Conservation (phyloP, 768 basidiomycete species). For the Tylopilus rubrobrunneus region DNA sequence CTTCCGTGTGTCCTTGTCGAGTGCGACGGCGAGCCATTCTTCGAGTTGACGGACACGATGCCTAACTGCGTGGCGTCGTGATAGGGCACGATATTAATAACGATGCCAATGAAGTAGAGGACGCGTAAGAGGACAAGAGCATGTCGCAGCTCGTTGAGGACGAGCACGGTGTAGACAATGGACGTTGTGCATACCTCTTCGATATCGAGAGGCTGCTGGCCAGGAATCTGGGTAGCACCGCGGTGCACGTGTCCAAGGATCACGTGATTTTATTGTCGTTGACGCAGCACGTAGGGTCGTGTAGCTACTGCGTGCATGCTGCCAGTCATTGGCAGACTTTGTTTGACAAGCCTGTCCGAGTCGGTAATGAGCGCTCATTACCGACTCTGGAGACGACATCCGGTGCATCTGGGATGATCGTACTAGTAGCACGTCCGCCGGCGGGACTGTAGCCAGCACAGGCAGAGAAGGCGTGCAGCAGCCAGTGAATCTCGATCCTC, state of each 20-base stretch:
- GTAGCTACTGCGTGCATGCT: too few relatives aligned
- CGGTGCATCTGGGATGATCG: conserved; percentile 88
- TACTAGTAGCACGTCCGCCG: conserved; percentile 33
- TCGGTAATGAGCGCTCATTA: too few relatives aligned
- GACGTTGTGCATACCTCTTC: conserved; percentile 52
- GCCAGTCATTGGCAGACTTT: too few relatives aligned
- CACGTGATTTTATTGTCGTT: too few relatives aligned
- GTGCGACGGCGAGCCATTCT: conserved; percentile 67
- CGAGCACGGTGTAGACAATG: neutral
- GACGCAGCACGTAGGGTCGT: too few relatives aligned
- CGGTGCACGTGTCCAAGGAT: too few relatives aligned
- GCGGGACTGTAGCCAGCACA: conserved; percentile 22
- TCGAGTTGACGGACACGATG: conserved; percentile 73
- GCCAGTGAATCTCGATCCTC: conserved; percentile 67
- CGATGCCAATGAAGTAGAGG: neutral
- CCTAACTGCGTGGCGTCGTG: conserved; percentile 44
- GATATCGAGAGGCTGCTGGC: too few relatives aligned
- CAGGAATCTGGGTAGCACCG: too few relatives aligned
- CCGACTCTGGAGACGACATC: conserved; percentile 75
- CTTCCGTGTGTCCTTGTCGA: conserved; percentile 70
- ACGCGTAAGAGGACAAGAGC: neutral
- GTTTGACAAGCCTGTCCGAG: too few relatives aligned
- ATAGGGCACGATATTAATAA: neutral
- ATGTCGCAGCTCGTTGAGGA: neutral
- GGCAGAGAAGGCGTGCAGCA: conserved; percentile 32